Evolutionary conservation across 768 basidiomycete genomes (phyloP).

Genomic region (Mycena alexandri): DNA sequence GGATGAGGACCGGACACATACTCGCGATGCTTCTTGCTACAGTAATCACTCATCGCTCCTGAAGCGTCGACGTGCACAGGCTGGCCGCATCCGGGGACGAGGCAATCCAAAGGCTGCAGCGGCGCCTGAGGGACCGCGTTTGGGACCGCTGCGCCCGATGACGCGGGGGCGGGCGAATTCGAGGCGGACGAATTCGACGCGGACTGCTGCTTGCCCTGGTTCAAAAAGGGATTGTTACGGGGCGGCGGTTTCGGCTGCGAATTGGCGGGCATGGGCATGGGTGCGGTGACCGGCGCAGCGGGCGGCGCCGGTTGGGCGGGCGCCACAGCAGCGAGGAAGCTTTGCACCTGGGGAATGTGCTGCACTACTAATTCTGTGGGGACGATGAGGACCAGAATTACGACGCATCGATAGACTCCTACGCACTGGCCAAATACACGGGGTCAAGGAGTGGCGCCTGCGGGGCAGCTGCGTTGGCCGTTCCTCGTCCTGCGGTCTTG

Average conservation of each 20-base stretch:
- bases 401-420: too few relatives aligned
- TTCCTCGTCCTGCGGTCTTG: slow-evolving; percentile 20
- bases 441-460: slow-evolving; percentile 50
- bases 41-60: slow-evolving; percentile 67
- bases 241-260: slow-evolving; percentile 27
- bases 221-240: slow-evolving; percentile 37
- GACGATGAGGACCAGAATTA: background rate
- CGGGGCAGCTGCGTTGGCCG: slow-evolving; percentile 32
- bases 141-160: slow-evolving; percentile 48
- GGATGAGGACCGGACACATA: slow-evolving; percentile 48
- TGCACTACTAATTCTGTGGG: slow-evolving; percentile 58
- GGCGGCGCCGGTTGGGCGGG: slow-evolving; percentile 15
- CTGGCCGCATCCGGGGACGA: slow-evolving; percentile 70
- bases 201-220: slow-evolving; percentile 8
- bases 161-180: slow-evolving; percentile 31
- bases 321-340: slow-evolving; percentile 45
- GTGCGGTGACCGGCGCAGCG: slow-evolving; percentile 11
- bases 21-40: slow-evolving; percentile 74
- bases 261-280: slow-evolving; percentile 11
- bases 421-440: slow-evolving; percentile 54
- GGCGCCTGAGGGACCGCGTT: slow-evolving; percentile 50
- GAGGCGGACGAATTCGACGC: background rate
- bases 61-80: slow-evolving; percentile 67
- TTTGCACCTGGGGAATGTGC: slow-evolving; percentile 62
- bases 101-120: slow-evolving; percentile 57